Conservation (phyloP, 805 yeast genomes). For the Candida maris region DNA sequence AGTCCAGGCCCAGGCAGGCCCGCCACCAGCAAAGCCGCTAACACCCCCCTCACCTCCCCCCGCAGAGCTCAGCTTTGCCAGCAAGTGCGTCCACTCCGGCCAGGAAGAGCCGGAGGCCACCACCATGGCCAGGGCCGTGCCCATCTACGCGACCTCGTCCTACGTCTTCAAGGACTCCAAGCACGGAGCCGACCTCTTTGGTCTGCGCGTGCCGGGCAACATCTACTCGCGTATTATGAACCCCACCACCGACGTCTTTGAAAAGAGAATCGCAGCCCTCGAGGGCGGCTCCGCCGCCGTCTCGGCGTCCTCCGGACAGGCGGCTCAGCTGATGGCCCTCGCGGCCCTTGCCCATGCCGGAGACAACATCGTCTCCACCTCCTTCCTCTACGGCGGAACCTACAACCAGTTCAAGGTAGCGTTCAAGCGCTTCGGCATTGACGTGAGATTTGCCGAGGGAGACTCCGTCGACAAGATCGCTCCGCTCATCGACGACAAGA, state of each 20-base stretch:
- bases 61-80: constrained; percentile 70
- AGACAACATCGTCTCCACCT: constrained; percentile 84
- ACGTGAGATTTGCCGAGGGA: constrained; percentile 80
- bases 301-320: constrained; percentile 93
- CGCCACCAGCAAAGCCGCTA: background rate
- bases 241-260: constrained; percentile 91
- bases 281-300: constrained; percentile 92
- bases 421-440: constrained; percentile 80
- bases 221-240: constrained; percentile 88
- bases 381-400: constrained; percentile 92
- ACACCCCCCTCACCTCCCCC: background rate
- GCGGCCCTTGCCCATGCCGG: constrained; percentile 83
- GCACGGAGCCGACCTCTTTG: constrained; percentile 90
- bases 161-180: constrained; percentile 83
- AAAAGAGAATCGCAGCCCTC: constrained; percentile 85
- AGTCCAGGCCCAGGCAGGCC: background rate
- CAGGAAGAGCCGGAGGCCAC: constrained; percentile 64
- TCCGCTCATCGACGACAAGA: constrained; percentile 70
- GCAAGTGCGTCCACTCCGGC: constrained; percentile 94
- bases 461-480: constrained; percentile 71
- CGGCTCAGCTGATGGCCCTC: constrained; percentile 86
- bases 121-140: constrained; percentile 81
- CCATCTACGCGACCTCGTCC: constrained; percentile 89
- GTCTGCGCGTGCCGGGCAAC: constrained; percentile 77
- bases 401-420: constrained; percentile 93